Percentiles rank a stretch among this genome's conserved stretches.
phyloP scores from a whole-genome alignment of 2,329 filamentous ascomycete genomes.

The Celoporthe dispersa region DNA sequence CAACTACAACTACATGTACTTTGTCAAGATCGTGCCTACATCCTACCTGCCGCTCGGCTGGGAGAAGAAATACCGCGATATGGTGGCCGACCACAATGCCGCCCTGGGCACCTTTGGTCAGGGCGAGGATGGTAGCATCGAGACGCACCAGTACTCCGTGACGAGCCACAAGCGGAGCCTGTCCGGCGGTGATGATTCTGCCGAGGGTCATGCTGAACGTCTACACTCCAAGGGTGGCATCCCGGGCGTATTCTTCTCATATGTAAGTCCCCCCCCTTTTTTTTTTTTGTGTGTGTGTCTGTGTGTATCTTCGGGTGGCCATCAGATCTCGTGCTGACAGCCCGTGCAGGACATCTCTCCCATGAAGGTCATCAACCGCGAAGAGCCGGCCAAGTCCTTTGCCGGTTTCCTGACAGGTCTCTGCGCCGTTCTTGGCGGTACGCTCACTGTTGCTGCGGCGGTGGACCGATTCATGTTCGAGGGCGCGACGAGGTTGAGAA shows the following conservation, averaged over 20 bases:
- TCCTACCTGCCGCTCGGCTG: constrained; percentile 92
- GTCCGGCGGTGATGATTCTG: constrained; percentile 78
- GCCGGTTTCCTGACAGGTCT: constrained; percentile 91
- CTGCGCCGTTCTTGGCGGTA: constrained; percentile 93
- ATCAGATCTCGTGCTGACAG: constrained; percentile 31
- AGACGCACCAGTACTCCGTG: constrained; percentile 98
- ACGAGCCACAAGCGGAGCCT: constrained; percentile 95
- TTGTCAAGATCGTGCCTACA: constrained; percentile 96
- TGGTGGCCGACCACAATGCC: constrained; percentile 54
- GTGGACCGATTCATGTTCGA: constrained; percentile 92
- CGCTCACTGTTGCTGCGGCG: constrained; percentile 91
- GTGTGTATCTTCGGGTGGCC: constrained; percentile 5
- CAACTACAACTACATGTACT: constrained; percentile 98
- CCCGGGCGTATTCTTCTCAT: constrained; percentile 97
- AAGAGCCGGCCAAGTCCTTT: constrained; percentile 87
- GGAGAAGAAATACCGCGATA: constrained; percentile 61
- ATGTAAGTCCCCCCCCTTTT: constrained; percentile 62
- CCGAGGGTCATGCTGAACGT: constrained; percentile 90
- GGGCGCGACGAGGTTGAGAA: constrained; percentile 82
- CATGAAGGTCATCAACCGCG: constrained; percentile 99
- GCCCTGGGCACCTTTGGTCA: constrained; percentile 72
- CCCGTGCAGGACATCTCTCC: constrained; percentile 83
- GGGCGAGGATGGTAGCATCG: constrained; percentile 76
- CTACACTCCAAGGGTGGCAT: constrained; percentile 90
- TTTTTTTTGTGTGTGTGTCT: background rate